phyloP scores from a whole-genome alignment of 768 basidiomycete species.

The Russula brevipes region DNA sequence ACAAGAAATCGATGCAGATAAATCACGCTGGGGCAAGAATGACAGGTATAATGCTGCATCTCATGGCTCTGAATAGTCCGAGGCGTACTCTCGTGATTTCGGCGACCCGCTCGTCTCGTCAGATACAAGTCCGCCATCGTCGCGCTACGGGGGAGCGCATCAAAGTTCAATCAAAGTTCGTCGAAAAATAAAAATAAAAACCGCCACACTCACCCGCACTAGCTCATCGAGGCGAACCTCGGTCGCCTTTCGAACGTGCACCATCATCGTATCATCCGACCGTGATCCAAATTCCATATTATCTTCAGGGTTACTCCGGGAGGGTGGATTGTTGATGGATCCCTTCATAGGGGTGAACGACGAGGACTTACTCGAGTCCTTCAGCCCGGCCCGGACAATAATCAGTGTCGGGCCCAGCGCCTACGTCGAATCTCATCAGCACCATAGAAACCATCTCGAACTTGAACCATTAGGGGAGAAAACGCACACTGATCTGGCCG shows the following conservation, averaged over 20 bases:
- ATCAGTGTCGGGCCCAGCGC: conserved; percentile 16
- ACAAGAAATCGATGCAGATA: not conserved
- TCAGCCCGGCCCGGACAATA: conserved; percentile 10
- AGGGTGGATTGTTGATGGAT: not conserved
- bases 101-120: not conserved
- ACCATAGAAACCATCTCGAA: too few relatives aligned
- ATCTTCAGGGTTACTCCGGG: not conserved
- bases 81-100: not conserved
- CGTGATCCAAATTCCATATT: not conserved
- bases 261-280: not conserved
- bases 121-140: not conserved
- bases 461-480: too few relatives aligned
- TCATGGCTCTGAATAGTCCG: not conserved
- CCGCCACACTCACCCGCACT: not conserved
- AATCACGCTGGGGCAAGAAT: not conserved
- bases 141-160: not conserved
- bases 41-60: not conserved
- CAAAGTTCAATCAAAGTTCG: too few relatives aligned
- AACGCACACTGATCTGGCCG: conserved; percentile 18
- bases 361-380: not conserved
- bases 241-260: conserved; percentile 8
- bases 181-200: not conserved
- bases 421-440: not conserved
- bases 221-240: conserved; percentile 1
- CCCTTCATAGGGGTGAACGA: not conserved